phyloP scores from a whole-genome alignment of 495 filamentous ascomycete genomes.

The Penicillium subrubescens region DNA sequence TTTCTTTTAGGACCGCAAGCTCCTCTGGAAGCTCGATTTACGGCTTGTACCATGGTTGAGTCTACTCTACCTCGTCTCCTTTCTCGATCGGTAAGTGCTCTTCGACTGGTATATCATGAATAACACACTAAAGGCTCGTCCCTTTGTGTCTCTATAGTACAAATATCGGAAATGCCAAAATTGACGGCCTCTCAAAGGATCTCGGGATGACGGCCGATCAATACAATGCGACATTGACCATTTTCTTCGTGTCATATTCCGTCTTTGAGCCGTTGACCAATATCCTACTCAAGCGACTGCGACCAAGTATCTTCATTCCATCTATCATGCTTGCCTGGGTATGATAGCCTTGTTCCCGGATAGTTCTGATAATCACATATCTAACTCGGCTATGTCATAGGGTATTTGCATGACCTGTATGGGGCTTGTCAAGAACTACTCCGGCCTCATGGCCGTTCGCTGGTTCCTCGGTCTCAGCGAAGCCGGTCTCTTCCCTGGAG shows the following conservation, averaged over 20 bases:
- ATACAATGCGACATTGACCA: slow-evolving; percentile 77
- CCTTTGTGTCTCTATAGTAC: slow-evolving; percentile 40
- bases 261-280: slow-evolving; percentile 88
- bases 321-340: slow-evolving; percentile 61
- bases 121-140: neutral
- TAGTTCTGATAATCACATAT: neutral
- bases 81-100: slow-evolving; percentile 65
- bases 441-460: slow-evolving; percentile 77
- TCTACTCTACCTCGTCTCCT: slow-evolving; percentile 81
- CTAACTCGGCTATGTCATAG: slow-evolving; percentile 38
- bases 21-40: slow-evolving; percentile 72
- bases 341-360: neutral
- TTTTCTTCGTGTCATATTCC: slow-evolving; percentile 93
- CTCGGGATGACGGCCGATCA: slow-evolving; percentile 65
- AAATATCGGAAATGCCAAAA: slow-evolving; percentile 88
- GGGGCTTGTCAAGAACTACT: slow-evolving; percentile 78
- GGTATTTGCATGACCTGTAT: slow-evolving; percentile 82
- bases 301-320: slow-evolving; percentile 70
- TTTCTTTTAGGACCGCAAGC: slow-evolving; percentile 57
- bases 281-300: slow-evolving; percentile 76
- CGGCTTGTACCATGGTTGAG: slow-evolving; percentile 80
- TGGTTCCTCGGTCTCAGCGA: slow-evolving; percentile 86
- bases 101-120: neutral
- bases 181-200: slow-evolving; percentile 68
- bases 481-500: slow-evolving; percentile 83